Evolutionary conservation across 202 grass and related monocot species (phyloP).

Genomic region (Schoenoplectus tabernaemontani): DNA sequence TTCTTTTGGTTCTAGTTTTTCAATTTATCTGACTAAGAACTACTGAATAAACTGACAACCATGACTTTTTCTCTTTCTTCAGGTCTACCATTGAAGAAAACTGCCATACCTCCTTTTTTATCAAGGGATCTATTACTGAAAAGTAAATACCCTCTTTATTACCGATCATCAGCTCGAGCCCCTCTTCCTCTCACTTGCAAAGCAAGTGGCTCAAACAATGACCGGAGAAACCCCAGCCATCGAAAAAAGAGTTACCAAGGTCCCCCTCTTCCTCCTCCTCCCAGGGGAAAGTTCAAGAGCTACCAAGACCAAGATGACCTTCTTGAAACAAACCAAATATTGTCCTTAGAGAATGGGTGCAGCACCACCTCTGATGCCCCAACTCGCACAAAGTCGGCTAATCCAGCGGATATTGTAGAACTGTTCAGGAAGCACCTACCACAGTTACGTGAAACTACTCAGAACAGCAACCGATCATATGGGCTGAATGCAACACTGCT

Average conservation of each 20-base stretch:
- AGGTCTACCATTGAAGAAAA: conserved; percentile 8
- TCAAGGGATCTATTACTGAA: neutral
- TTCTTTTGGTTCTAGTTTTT: neutral
- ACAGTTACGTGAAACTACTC: conserved; percentile 31
- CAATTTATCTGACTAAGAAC: neutral
- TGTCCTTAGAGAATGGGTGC: conserved; percentile 59
- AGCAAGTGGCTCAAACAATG: conserved; percentile 44
- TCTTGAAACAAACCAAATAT: conserved; percentile 43
- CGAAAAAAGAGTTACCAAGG: conserved; percentile 36
- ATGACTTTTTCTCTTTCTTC: neutral
- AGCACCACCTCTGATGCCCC: conserved; percentile 32
- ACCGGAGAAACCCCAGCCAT: conserved; percentile 41
- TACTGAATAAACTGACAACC: conserved; percentile 4
- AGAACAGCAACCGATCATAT: neutral
- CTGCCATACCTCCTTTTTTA: neutral
- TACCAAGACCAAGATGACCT: conserved; percentile 47
- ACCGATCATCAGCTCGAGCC: neutral
- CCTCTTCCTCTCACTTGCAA: conserved; percentile 19
- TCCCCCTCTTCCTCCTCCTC: conserved; percentile 11
- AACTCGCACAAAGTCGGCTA: conserved; percentile 35
- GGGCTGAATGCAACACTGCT: conserved; percentile 21
- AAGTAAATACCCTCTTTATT: neutral
- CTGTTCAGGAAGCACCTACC: conserved; percentile 71
- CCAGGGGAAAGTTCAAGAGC: conserved; percentile 34
- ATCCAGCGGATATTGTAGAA: conserved; percentile 50